Evolutionary conservation across 2,329 filamentous ascomycete species (phyloP).

Genomic region (Aspergillus piperis): DNA sequence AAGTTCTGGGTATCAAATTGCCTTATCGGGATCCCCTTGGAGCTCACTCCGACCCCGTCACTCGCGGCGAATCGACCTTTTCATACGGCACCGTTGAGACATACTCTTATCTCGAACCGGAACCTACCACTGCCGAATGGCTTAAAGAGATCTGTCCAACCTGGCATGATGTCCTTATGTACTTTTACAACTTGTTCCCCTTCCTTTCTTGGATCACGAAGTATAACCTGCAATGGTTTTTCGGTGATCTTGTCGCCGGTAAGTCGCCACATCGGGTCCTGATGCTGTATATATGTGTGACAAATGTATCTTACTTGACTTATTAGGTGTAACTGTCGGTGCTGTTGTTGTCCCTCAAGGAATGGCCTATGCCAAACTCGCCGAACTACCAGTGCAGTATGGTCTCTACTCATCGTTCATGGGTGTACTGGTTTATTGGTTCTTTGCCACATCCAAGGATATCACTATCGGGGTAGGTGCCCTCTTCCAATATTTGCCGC

Average conservation of each 20-base stretch:
- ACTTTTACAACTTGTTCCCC: slow-evolving; percentile 75
- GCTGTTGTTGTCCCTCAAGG: slow-evolving; percentile 90
- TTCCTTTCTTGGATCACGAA: slow-evolving; percentile 84
- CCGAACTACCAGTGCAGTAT: slow-evolving; percentile 76
- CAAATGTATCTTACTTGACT: background rate
- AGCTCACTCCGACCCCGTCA: slow-evolving; percentile 61
- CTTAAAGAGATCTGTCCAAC: slow-evolving; percentile 65
- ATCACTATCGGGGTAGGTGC: slow-evolving; percentile 86
- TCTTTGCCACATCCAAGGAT: slow-evolving; percentile 97
- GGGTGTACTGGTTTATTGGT: slow-evolving; percentile 93
- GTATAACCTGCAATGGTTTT: slow-evolving; percentile 88
- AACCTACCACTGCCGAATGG: slow-evolving; percentile 75
- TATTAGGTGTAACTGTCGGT: slow-evolving; percentile 66
- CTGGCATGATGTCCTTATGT: slow-evolving; percentile 56
- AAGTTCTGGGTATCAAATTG: slow-evolving; percentile 78
- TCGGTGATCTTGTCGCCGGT: slow-evolving; percentile 88
- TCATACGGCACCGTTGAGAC: slow-evolving; percentile 72
- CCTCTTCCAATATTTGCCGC: background rate
- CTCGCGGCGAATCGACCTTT: slow-evolving; percentile 76
- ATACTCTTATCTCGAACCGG: slow-evolving; percentile 81
- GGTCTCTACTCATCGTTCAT: slow-evolving; percentile 96
- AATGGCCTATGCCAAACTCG: slow-evolving; percentile 91
- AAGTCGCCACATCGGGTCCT: slow-evolving; percentile 28
- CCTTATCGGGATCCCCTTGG: slow-evolving; percentile 62
- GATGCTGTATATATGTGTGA: background rate